These are phyloP conservation scores for Cokeromyces recurvatus DNA, from an alignment of 371 early-diverging fungal species.

Conservation along the genomic window DNA sequence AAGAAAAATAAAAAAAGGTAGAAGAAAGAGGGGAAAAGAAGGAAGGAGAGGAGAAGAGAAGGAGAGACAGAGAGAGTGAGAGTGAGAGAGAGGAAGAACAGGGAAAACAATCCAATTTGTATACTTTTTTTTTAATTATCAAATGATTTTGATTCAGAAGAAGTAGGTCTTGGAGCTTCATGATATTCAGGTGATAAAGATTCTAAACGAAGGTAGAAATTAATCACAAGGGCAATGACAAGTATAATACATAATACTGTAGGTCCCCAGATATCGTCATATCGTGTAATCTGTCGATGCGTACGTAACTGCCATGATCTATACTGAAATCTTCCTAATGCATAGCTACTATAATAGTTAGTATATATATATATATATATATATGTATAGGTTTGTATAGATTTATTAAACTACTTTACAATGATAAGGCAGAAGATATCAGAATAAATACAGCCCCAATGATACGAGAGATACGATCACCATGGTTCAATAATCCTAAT, in stretches of 20 bases:
- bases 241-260: conserved; percentile 24
- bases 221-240: conserved; percentile 21
- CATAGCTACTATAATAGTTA: no score
- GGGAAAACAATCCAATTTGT: no score
- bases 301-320: conserved; percentile 22
- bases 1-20: no score
- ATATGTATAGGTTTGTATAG: no score
- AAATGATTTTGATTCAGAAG: background rate
- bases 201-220: conserved; percentile 25
- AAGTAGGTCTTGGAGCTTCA: background rate
- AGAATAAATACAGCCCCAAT: conserved; percentile 29
- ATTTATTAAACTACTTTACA: conserved; percentile 20
- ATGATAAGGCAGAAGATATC: conserved; percentile 16
- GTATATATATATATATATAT: no score
- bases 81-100: no score
- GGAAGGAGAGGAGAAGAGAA: no score
- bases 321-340: conserved; percentile 21
- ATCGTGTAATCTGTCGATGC: conserved; percentile 16
- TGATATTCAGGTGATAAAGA: conserved; percentile 4
- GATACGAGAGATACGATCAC: conserved; percentile 35
- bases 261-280: conserved; percentile 32
- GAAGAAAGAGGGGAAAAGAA: no score
- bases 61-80: no score
- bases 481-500: conserved; percentile 68
- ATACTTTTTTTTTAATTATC: background rate